Evolutionary conservation across 257 asterid species (phyloP), one percentile per base, ranked within the genome.

Genomic region (Phtheirospermum japonicum): DNA sequence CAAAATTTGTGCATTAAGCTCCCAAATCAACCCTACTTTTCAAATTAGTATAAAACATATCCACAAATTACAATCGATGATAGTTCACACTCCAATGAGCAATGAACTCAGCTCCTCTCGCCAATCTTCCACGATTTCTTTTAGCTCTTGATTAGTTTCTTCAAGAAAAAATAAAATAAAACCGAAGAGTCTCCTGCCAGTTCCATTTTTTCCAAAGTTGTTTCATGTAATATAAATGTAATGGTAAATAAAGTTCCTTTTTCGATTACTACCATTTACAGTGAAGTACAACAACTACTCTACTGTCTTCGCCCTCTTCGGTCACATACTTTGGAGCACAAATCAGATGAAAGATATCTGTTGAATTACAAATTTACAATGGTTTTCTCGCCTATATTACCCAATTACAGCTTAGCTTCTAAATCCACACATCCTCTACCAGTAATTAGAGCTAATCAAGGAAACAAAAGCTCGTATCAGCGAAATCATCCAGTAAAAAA

Each of bases 61-160:
- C 57, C 61, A 57, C 28, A 49, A 18, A 18, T 49, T 49, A 67
- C 66, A 13, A 59, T 36, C 49, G 32, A 48, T 23, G 28, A 32
- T 12, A 16, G 45, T 43, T 32, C 39, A 51, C 28, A 43, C 26
- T 33, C 65, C 61, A 51, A 13, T 26, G 19, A 43, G 28, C 40
- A 36, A 6, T 31, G 2, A 50, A 18, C 57, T 16, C 14, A 12
- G 51, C 12, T 51, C 33, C 49, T 63, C 33, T 19, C 6, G 7
- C 30, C 31, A 43, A 43, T 31, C 31, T 26, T 51, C n/a, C 45
- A 30, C 16, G 10, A 10, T 9, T 40, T 42, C 46, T 55, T 20
- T 17, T 9, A 40, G 53, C 42, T 52, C 62, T 13, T 52, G 46
- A 57, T 55, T 54, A 55, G 63, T 65, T 55, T 65, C 56, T 20